Percentiles rank a stretch among this genome's conserved stretches.
phyloP scores from a whole-genome alignment of 129 eudicot genomes.

The Chrysanthemum makinoi region DNA sequence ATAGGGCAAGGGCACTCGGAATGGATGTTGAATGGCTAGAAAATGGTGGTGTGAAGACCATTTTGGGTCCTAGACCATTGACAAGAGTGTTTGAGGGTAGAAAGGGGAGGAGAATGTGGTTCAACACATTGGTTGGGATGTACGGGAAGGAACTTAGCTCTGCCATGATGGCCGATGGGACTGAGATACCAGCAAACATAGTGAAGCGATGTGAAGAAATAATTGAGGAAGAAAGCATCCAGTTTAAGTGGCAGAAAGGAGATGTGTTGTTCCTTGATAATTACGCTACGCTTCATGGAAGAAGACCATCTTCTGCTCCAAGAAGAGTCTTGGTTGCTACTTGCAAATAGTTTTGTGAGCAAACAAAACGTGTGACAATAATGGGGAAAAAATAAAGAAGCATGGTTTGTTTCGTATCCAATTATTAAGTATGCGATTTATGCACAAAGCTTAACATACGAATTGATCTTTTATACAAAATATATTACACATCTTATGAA shows the following conservation, averaged over 20 bases:
- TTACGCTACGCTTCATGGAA: slow-evolving; percentile 67
- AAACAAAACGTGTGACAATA: not conserved
- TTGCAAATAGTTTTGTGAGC: slow-evolving; percentile 39
- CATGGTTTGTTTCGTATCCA: not conserved
- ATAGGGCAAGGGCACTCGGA: slow-evolving; percentile 73
- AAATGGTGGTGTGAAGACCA: slow-evolving; percentile 60
- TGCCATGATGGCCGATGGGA: slow-evolving; percentile 71
- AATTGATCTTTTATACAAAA: too few relatives aligned
- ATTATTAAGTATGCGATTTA: not conserved
- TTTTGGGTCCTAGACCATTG: slow-evolving; percentile 50
- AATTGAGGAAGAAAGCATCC: slow-evolving; percentile 78
- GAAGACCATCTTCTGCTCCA: slow-evolving; percentile 73
- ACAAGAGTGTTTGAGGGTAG: slow-evolving; percentile 71
- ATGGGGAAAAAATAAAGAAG: slow-evolving; percentile 8
- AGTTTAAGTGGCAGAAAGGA: slow-evolving; percentile 75
- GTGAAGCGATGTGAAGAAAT: slow-evolving; percentile 60
- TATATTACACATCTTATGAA: too few relatives aligned
- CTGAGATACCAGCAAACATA: slow-evolving; percentile 50
- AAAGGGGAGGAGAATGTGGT: slow-evolving; percentile 80
- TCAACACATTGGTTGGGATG: slow-evolving; percentile 82
- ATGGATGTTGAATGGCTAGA: slow-evolving; percentile 80
- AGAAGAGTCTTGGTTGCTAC: slow-evolving; percentile 61
- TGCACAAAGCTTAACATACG: not conserved
- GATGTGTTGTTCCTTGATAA: slow-evolving; percentile 70
- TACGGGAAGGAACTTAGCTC: slow-evolving; percentile 72